Base-by-base conservation (phyloP, 1,284 basidiomycete genomes). In the Thelephora terrestris region DNA sequence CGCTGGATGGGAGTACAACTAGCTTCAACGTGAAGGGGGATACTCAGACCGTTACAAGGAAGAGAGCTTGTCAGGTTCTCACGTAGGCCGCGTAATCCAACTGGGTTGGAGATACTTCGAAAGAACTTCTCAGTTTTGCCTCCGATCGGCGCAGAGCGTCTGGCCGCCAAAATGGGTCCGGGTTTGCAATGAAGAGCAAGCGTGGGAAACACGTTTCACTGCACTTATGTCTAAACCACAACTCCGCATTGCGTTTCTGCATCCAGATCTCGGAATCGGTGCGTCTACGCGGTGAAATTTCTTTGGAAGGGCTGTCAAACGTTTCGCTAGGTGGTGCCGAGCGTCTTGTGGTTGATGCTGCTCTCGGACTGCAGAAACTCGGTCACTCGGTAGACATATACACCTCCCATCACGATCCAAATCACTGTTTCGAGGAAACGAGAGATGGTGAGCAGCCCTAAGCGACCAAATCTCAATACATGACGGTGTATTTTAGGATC, bases 231-330 rank as follows among this genome's bases (percentile, higher is more conserved):
- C 29, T 12, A 10, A 7, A 32, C 29, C 29, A 32, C 29, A 6
- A 32, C 12, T 66, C 16, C 59, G 62, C 3, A 58, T 98, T 53
- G 92, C 87, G 3, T 94, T 97, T 66, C 74, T 97, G 48, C 94
- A 98, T 63, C 94, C 94, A 21, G 94, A 98, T 70, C 73, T 97
- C 4, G 94, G 94, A 46, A 95, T 97, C 47, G 94, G 94, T 89
- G 55, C 54, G 76, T 65, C 35, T 16, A 16, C 45, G 18, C 12
- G n/a, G 16, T 34, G 39, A 34, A 32, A 42, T 38, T 12, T 40
- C 36, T 47, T 47, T 32, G 38, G 53, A 43, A 42, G 27, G 50
- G 50, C 40, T 18, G 48, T 43, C 50, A 54, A 34, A 51, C 47
- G 21, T 38, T 43, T 57, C 24, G 45, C 23, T 56, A 95, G 93